These are phyloP conservation scores for Arachis hypogaea DNA, from an alignment of 306 rosid genomes.

Conservation along the genomic window DNA sequence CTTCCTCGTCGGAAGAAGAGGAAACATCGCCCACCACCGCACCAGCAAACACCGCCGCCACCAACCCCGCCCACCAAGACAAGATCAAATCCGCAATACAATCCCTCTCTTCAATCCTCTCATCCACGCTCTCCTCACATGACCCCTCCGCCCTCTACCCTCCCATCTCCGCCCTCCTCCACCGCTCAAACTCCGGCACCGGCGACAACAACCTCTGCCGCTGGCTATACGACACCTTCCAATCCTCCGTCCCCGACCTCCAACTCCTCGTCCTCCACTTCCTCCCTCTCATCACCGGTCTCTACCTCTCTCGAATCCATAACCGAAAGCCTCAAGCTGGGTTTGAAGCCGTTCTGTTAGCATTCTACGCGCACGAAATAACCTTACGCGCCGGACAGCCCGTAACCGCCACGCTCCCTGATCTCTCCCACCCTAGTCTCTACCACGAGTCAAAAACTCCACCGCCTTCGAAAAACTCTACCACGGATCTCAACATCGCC, in stretches of 20 bases:
- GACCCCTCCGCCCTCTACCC: conserved; percentile 43
- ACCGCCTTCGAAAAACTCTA: conserved; percentile 31
- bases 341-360: conserved; percentile 75
- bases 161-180: conserved; percentile 65
- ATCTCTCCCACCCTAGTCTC: conserved; percentile 56
- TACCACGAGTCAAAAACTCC: conserved; percentile 60
- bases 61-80: background rate
- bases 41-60: background rate
- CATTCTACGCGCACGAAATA: conserved; percentile 75
- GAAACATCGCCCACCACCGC: conserved; percentile 7
- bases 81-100: conserved; percentile 46
- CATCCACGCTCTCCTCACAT: conserved; percentile 44
- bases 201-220: conserved; percentile 80
- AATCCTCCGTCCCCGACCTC: conserved; percentile 55
- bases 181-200: conserved; percentile 64
- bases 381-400: conserved; percentile 60
- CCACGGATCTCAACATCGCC: conserved; percentile 47
- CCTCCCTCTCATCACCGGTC: conserved; percentile 63
- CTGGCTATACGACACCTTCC: conserved; percentile 92
- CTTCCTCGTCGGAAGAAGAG: conserved; percentile 1
- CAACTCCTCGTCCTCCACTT: conserved; percentile 73
- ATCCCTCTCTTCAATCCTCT: conserved; percentile 61
- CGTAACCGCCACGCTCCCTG: conserved; percentile 58
- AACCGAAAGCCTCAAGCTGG: conserved; percentile 66
- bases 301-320: conserved; percentile 66